A percentile compares a stretch with the other conserved stretches of the same genome.
Evolutionary conservation across 1,284 basidiomycete species (phyloP).

Genomic region (Ganoderma leucocontextum): DNA sequence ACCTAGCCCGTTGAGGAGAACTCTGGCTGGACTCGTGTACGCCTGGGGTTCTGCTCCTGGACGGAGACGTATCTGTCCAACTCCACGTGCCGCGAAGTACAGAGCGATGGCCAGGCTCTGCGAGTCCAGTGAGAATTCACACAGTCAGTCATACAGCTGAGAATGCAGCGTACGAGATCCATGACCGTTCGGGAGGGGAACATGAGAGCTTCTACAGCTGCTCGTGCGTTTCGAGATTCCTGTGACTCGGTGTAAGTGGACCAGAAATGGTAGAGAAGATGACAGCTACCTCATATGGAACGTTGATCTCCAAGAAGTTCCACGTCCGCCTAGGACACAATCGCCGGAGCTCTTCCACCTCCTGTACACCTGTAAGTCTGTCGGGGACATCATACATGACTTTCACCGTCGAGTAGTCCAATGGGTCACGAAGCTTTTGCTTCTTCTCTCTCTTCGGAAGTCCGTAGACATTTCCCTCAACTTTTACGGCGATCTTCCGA

Average conservation of each 20-base stretch:
- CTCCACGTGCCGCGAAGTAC: conserved; percentile 90
- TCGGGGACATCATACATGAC: conserved; percentile 83
- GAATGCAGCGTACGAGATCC: conserved; percentile 76
- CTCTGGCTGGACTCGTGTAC: conserved; percentile 82
- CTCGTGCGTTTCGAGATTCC: conserved; percentile 70
- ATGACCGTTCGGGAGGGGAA: conserved; percentile 86
- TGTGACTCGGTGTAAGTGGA: conserved; percentile 40
- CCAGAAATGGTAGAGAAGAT: conserved; percentile 9
- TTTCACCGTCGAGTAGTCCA: conserved; percentile 36
- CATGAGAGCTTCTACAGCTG: conserved; percentile 79
- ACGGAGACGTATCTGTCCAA: conserved; percentile 60
- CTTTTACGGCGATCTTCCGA: conserved; percentile 63
- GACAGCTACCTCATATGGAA: conserved; percentile 76
- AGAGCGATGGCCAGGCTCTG: conserved; percentile 92
- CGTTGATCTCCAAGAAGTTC: conserved; percentile 93
- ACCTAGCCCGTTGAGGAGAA: conserved; percentile 92
- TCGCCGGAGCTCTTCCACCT: conserved; percentile 76
- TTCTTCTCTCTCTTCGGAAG: conserved; percentile 51
- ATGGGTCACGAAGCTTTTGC: conserved; percentile 38
- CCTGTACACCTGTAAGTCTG: conserved; percentile 81
- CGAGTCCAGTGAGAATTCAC: conserved; percentile 4
- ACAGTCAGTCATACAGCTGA: neutral
- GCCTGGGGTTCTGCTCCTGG: conserved; percentile 47
- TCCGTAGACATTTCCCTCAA: conserved; percentile 56
- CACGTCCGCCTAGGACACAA: conserved; percentile 82